Conservation (phyloP, 169 alveolate genomes). For the Cryptosporidium baileyi region DNA sequence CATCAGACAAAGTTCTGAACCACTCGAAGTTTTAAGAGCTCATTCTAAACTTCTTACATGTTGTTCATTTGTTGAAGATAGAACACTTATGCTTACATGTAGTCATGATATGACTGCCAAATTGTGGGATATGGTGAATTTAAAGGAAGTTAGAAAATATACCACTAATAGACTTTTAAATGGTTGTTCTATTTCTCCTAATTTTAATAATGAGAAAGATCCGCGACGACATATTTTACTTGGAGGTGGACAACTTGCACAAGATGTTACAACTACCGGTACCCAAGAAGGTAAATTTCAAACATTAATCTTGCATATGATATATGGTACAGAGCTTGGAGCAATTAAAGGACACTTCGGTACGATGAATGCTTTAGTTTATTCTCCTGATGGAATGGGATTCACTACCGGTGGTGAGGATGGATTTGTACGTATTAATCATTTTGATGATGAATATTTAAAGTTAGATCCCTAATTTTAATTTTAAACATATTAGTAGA, state of each 20-base stretch:
- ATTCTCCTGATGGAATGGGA: constrained; percentile 90
- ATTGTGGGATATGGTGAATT: constrained; percentile 84
- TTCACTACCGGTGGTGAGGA: constrained; percentile 95
- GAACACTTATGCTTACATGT: constrained; percentile 85
- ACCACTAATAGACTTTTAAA: constrained; percentile 88
- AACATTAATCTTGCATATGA: constrained; percentile 87
- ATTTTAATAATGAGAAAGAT: constrained; percentile 75
- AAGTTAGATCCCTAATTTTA: constrained; percentile 66
- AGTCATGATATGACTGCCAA: constrained; percentile 88
- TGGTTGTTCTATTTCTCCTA: constrained; percentile 87
- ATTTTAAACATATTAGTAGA: too few species aligned
- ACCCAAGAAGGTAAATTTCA: constrained; percentile 94
- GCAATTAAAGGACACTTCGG: constrained; percentile 95
- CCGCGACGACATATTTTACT: constrained; percentile 83
- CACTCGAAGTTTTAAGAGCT: constrained; percentile 73
- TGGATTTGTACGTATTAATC: constrained; percentile 91
- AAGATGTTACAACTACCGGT: constrained; percentile 87
- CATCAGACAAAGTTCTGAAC: constrained; percentile 54
- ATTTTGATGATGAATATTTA: constrained; percentile 89
- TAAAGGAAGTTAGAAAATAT: constrained; percentile 76
- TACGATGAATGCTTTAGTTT: constrained; percentile 91
- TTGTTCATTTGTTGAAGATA: constrained; percentile 81
- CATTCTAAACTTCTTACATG: constrained; percentile 85
- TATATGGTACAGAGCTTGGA: constrained; percentile 90
- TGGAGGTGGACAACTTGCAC: constrained; percentile 91